Base-by-base conservation (phyloP, 345 rosid genomes). In the Laguncularia racemosa region DNA sequence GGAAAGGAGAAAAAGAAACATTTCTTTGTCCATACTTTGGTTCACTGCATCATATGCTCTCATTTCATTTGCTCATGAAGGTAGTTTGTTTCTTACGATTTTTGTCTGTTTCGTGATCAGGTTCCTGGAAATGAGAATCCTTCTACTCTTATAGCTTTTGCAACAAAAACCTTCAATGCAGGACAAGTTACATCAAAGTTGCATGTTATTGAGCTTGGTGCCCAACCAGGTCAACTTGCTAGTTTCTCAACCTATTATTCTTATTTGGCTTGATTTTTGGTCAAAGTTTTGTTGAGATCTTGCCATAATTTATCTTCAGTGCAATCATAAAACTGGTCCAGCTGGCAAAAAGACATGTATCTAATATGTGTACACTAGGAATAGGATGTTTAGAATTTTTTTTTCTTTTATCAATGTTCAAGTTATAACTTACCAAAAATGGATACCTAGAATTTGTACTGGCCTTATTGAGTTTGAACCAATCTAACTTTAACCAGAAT, bases 121-220 rank as follows among this genome's bases (percentile, higher is more conserved):
- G 81, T 93, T 60, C 89, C 92, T n/a, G 99, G 99, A 73, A 93
- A 93, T 62, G 99, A 93, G 80, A 90, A 78, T 78, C 89, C 96
- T 63, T 93, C 97, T 46, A 73, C 61, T 53, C 95, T 93, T 52
- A 93, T 93, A 67, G 81, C 96, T 38, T 93, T 93, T 77, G 99
- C 96, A 50, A 72, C 92, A 50, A 93, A 93, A 77, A 63, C 82
- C 57, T 78, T 85, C 66, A 93, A 90, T 63, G 89, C 96, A 58
- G 99, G 99, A 58, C 95, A 90, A 73, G 70, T 93, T 55, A 73
- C 85, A 52, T 93, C 99, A 28, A 93, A 90, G 78, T 68, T 93
- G 82, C 99, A 93, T 73, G 86, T 85, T 63, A 81, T 87, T 70
- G 98, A 92, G 78, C 96, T 92, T 67, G 98, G 98, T 55, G 96